These are phyloP conservation scores for rapeseed (Brassica napus) DNA, from an alignment of 345 rosid species.

Conservation along the genomic window Da-Ae NC_063436.1:12097001-12097500, in stretches of 20 bases:
- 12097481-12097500: not conserved
- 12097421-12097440: not conserved
- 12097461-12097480: not conserved
- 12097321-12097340: not conserved
- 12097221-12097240: slow-evolving; percentile 38
- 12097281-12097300: slow-evolving; percentile 36
- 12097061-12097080: not conserved
- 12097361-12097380: slow-evolving; percentile 34
- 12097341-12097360: slow-evolving; percentile 24
- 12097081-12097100: not conserved
- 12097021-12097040: not conserved
- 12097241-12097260: slow-evolving; percentile 32
- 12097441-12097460: not conserved
- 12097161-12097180: not conserved
- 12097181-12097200: slow-evolving; percentile 26
- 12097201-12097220: slow-evolving; percentile 32
- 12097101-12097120: not conserved
- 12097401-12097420: no score
- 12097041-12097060: not conserved
- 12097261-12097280: slow-evolving; percentile 26
- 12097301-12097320: slow-evolving; percentile 28
- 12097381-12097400: slow-evolving; percentile 32
- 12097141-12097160: not conserved
- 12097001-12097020: no score
- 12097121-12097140: not conserved